These are phyloP conservation scores for Camelina laxa DNA, from an alignment of 345 rosid species.

Conservation along the genomic window DNA sequence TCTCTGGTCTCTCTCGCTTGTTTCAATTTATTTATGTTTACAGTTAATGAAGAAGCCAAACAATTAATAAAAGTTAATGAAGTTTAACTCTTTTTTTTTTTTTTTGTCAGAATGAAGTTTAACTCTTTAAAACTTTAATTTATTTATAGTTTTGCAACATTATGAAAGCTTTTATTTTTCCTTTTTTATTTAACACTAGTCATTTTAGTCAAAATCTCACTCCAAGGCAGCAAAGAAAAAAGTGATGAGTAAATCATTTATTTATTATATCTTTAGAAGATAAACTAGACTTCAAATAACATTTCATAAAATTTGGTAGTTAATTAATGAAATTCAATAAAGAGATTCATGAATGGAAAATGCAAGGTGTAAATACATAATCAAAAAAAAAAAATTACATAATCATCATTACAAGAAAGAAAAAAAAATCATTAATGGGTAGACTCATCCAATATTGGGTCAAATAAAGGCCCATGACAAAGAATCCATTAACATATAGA, in stretches of 20 bases:
- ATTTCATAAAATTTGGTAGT: no score
- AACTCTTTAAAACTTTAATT: neutral
- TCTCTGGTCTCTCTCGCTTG: neutral
- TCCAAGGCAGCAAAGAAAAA: neutral
- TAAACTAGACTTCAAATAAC: no score
- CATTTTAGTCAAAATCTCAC: neutral
- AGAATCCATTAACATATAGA: neutral
- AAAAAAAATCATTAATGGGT: no score
- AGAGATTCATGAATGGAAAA: neutral
- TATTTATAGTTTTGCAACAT: neutral
- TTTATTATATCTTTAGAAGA: no score
- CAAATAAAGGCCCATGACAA: neutral
- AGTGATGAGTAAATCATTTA: neutral
- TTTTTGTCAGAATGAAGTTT: no score
- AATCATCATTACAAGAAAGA: neutral
- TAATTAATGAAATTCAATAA: no score
- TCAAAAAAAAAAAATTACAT: neutral
- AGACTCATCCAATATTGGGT: neutral
- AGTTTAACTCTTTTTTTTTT: no score
- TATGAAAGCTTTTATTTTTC: no score
- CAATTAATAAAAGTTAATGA: neutral
- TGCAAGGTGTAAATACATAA: neutral
- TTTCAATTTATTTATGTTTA: conserved; percentile 14
- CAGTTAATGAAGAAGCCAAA: neutral
- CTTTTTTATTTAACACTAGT: neutral